These are phyloP conservation scores for Eutypella sp. DNA, from an alignment of 2,329 filamentous ascomycete genomes.

Conservation along the genomic window DNA sequence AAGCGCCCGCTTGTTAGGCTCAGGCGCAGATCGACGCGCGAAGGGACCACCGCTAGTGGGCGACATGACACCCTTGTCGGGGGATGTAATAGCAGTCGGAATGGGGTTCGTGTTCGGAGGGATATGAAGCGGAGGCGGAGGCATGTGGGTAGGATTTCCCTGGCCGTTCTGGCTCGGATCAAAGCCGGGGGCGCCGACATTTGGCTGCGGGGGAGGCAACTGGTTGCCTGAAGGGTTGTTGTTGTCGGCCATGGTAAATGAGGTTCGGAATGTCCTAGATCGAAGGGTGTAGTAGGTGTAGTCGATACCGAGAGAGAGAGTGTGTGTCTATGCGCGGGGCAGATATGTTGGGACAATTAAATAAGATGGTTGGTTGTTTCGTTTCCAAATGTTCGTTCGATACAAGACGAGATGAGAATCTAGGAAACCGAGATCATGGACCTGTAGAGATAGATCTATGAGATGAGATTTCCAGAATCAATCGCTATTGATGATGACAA, in stretches of 20 bases:
- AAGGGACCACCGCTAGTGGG: slow-evolving; percentile 77
- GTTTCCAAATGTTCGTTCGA: no score
- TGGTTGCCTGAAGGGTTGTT: slow-evolving; percentile 58
- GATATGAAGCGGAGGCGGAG: slow-evolving; percentile 86
- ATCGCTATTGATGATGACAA: neutral
- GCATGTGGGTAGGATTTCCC: slow-evolving; percentile 71
- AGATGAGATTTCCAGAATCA: neutral
- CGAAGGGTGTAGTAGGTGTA: neutral
- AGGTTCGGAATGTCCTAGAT: no score
- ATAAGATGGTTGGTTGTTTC: no score
- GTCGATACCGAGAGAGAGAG: slow-evolving; percentile 9
- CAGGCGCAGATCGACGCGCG: slow-evolving; percentile 84
- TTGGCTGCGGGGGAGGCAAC: slow-evolving; percentile 65
- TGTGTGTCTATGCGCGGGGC: no score
- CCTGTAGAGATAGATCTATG: neutral
- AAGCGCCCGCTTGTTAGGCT: slow-evolving; percentile 96
- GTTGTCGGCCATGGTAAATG: slow-evolving; percentile 70
- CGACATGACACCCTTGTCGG: slow-evolving; percentile 70
- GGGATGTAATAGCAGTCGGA: slow-evolving; percentile 85
- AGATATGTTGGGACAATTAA: no score
- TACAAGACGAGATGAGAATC: neutral
- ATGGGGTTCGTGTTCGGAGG: slow-evolving; percentile 96
- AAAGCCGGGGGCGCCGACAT: slow-evolving; percentile 70
- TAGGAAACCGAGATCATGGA: neutral
- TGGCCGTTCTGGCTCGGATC: slow-evolving; percentile 71